phyloP scores from a whole-genome alignment of 2,329 filamentous ascomycete genomes.

The Xylariaceae sp. region DNA sequence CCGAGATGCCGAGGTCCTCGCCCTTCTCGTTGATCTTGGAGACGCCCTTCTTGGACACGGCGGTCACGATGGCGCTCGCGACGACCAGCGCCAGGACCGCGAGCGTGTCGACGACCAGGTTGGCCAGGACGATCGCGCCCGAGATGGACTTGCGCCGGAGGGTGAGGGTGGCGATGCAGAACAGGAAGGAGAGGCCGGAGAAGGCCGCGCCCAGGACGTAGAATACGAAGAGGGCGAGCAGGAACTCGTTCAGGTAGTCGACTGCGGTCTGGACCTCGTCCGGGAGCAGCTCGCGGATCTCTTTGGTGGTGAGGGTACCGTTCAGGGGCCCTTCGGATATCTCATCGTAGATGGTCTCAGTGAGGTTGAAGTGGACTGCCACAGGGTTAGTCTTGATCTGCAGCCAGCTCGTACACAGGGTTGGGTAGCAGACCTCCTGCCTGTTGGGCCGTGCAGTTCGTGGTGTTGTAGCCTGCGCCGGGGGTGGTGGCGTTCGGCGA shows the following conservation, averaged over 20 bases:
- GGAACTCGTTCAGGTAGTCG: constrained; percentile 39
- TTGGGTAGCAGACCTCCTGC: constrained; percentile 28
- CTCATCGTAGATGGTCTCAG: constrained; percentile 37
- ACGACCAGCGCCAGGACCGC: constrained; percentile 31
- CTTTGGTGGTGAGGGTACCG: constrained; percentile 32
- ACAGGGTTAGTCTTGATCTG: constrained; percentile 2
- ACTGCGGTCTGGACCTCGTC: constrained; percentile 38
- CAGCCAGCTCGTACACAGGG: background rate
- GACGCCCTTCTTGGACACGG: constrained; percentile 35
- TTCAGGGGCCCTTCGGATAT: constrained; percentile 36
- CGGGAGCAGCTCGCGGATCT: constrained; percentile 28
- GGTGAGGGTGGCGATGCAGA: constrained; percentile 27
- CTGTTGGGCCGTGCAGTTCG: constrained; percentile 34
- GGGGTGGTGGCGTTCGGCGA: constrained; percentile 33
- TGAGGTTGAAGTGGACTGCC: constrained; percentile 37
- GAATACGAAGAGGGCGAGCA: constrained; percentile 41
- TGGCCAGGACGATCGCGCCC: constrained; percentile 22
- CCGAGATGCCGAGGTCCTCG: constrained; percentile 36
- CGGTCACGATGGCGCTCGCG: constrained; percentile 35
- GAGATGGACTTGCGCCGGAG: constrained; percentile 9
- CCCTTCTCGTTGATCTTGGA: constrained; percentile 35
- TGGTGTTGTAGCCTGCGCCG: constrained; percentile 32
- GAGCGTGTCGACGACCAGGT: constrained; percentile 29
- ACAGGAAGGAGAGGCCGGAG: constrained; percentile 36
- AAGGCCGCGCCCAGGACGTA: constrained; percentile 37